Evolutionary conservation across 2,329 filamentous ascomycete species (phyloP), one percentile per base, ranked within the genome.

Genomic region (Epichloe glyceriae): DNA sequence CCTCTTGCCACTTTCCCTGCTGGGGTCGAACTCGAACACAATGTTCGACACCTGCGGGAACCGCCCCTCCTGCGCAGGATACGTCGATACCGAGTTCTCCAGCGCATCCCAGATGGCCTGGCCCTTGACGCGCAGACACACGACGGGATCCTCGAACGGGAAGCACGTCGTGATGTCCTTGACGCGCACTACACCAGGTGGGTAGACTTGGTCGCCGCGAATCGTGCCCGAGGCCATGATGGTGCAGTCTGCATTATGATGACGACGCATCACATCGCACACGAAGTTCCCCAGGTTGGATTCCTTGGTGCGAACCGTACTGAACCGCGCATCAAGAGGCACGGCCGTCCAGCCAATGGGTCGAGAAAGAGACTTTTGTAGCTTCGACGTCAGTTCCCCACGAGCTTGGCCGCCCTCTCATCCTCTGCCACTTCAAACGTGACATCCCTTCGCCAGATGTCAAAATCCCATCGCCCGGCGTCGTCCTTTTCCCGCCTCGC

Each of bases 1-100:
- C 33, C 89, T 78, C 3, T 78, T 74, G 0, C 82, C 80, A 0
- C 75, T 64, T 1, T 80, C 74, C 38, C 72, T 72, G 0, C 72
- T 72, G 0, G 84, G 80, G 56, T 93, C 83, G 60, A 85, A 91
- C 46, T 76, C 75, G 61, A 89, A 90, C 1, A 67, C 68, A 57
- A 95, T 93, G 58, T 89, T 89, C 3, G 86, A 91, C 0, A 95
- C 87, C 62, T 95, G 89, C 0, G 88, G 83, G 58, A 94, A 95
- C 0, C 88, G 78, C 2, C 74, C 89, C 67, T 96, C 90, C 0
- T 91, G 74, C 0, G 89, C 87, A 0, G 89, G 90, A 55, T 93
- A 86, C 58, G 80, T 76, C 41, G 82, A 84, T 0, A 96, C 82
- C 0, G 84, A 81, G 58, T 95, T 95, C 64, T 95, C 89, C 2